Percentiles rank a stretch among this genome's conserved stretches.
Evolutionary conservation across 2,329 filamentous ascomycete genomes (phyloP).

Genomic region (Sclerotinia glacialis): DNA sequence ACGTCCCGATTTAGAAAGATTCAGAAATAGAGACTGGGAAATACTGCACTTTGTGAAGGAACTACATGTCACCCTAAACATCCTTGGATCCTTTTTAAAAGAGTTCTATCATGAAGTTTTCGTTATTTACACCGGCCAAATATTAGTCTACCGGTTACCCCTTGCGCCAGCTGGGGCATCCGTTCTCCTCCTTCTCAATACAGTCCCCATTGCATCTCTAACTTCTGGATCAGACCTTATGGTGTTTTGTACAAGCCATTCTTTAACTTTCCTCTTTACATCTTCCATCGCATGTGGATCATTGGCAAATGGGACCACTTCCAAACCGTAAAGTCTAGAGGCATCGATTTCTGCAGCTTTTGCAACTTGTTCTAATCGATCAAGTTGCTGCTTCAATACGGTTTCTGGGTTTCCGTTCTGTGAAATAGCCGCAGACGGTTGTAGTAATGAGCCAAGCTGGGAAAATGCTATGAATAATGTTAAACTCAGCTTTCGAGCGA

Average conservation of each 20-base stretch:
- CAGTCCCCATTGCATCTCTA: slow-evolving; percentile 69
- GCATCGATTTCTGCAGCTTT: slow-evolving; percentile 66
- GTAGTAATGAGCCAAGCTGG: slow-evolving; percentile 70
- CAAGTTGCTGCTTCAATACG: slow-evolving; percentile 59
- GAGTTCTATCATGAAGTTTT: background rate
- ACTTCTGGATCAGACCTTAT: slow-evolving; percentile 79
- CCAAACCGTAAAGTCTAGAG: slow-evolving; percentile 67
- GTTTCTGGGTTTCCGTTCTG: slow-evolving; percentile 47
- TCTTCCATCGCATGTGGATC: slow-evolving; percentile 62
- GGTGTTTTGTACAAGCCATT: slow-evolving; percentile 85
- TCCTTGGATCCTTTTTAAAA: background rate
- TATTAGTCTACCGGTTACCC: slow-evolving; percentile 36
- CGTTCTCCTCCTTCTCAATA: slow-evolving; percentile 59
- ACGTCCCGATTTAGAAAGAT: background rate
- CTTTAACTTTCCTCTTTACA: slow-evolving; percentile 70
- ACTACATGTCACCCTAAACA: background rate
- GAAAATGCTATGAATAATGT: slow-evolving; percentile 80
- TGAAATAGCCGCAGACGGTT: slow-evolving; percentile 36
- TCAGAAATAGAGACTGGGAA: background rate
- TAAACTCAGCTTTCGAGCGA: slow-evolving; percentile 73
- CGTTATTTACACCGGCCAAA: background rate
- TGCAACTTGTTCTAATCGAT: slow-evolving; percentile 61
- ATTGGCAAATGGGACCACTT: slow-evolving; percentile 77
- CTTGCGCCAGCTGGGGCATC: slow-evolving; percentile 61
- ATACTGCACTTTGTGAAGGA: background rate